phyloP scores from a whole-genome alignment of 768 basidiomycete genomes.

The Tylopilus vinaceipallidus region DNA sequence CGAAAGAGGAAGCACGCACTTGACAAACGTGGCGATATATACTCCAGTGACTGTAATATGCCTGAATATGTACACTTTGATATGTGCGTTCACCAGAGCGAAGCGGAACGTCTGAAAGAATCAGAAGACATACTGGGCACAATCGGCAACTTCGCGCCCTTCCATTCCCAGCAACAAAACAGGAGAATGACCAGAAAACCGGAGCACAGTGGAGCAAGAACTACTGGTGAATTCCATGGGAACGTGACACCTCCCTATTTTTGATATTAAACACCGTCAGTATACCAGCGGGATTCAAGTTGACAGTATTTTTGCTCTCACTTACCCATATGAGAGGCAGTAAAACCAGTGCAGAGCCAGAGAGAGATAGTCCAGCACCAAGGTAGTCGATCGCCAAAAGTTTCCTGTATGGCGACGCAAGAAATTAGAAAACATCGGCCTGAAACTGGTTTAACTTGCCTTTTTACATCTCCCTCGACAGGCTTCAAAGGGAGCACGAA shows the following conservation, averaged over 20 bases:
- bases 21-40: conserved; percentile 68
- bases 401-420: conserved; percentile 38
- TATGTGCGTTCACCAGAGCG: not conserved
- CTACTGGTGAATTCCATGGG: conserved; percentile 66
- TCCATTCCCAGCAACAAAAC: not conserved
- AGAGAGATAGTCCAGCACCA: conserved; percentile 56
- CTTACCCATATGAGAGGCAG: conserved; percentile 72
- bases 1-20: conserved; percentile 35
- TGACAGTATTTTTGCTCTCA: conserved; percentile 1
- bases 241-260: conserved; percentile 60
- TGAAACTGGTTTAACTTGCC: conserved; percentile 30
- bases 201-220: conserved; percentile 39
- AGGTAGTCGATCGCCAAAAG: conserved; percentile 64
- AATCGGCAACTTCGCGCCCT: conserved; percentile 54
- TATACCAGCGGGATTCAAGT: not conserved
- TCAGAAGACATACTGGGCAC: conserved; percentile 54
- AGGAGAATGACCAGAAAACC: not conserved
- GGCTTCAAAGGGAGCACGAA: conserved; percentile 66
- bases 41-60: conserved; percentile 64
- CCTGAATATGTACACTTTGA: conserved; percentile 68
- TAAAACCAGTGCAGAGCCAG: conserved; percentile 60
- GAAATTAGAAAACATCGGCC: no score
- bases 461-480: conserved; percentile 57
- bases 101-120: not conserved
- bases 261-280: conserved; percentile 1